Base-by-base conservation (phyloP, 208 protist genomes). In the Phytomonas sp. region DNA sequence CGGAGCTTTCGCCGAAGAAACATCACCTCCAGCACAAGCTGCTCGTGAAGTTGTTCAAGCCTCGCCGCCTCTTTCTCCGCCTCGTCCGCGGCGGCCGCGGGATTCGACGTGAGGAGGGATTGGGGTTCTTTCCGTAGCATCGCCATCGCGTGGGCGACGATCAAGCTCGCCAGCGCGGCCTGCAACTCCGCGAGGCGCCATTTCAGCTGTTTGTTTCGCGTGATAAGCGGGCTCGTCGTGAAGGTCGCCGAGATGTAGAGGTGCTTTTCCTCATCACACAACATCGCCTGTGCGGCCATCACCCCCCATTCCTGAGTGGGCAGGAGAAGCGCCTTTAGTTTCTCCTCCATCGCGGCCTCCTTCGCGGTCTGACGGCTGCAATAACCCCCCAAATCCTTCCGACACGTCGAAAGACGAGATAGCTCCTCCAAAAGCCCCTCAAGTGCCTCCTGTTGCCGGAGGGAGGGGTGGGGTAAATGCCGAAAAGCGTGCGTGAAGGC, bases 131-230 rank as follows among this genome's bases (percentile, higher is more conserved):
- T 46, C 1, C 40, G 15, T 23, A 46, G 40, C 15, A 20, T 23
- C 2, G 0, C 40, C 40, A 46, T 46, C 26, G 75, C 70, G 20
- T 70, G 56, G 8, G 43, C 62, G 29, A 75, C 34, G 0, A 79
- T 2, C 1, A 26, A 4, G 30, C 70, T 20, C 2, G 75, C 67
- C 62, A 79, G 23, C 5, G 68, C 75, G 32, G 8, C 69, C 53
- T 75, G 75, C 40, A 79, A 34, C 29, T 79, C 75, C 67, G 72
- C 62, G 1, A 67, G 70, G 4, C 70, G 70, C 1, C 75, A 68
- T 64, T 76, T 74, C 37, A 73, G 71, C 11, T 63, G 31, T 40
- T 76, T 80, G 61, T 69, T 74, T 64, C 68, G 61, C 37, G 71
- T 67, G 34, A 80, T 75, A 51, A 56, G 59, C 30, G 70, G 66